Base-by-base conservation (phyloP, 176 grass and related monocot species). In the Aechmea fasciata region DNA sequence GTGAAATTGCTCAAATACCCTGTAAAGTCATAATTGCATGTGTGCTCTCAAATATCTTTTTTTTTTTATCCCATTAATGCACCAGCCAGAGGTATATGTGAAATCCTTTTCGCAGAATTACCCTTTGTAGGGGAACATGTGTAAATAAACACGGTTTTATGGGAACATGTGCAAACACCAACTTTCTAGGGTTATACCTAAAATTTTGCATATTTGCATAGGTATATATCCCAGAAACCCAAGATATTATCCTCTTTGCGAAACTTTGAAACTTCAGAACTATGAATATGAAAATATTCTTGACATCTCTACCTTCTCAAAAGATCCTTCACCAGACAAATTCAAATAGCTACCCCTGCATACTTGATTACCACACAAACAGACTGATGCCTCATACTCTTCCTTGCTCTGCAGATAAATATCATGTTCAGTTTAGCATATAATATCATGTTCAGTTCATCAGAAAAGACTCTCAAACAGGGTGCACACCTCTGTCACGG, bases 341-440 rank as follows among this genome's bases (percentile, higher is more conserved):
- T 92, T 93, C 74, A 99, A 77, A 93, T 93, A 99, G 79, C 94
- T 99, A 23, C 94, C 94, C 33, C 94, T 80, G 75, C 94, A 99
- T 79, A 99, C 82, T 81, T 99, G 94, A 86, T 87, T 99, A 55
- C 94, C 94, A 80, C 94, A 99, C 14, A 99, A 84, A 51, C 94
- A 99, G 55, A 99, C 84, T 0, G 94, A 99, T 64, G 86, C 86
- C 79, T 99, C 94, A 15, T 93, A 91, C 75, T 99, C 94, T 84
- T 99, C 94, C 81, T 99, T 99, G 54, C 94, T 99, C 94, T 99
- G 71, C 69, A 78, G 52, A 48, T 52, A 83, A 85, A 85, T 52
- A 66, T 41, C 33, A 41, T 41, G 52, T 71, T 17, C 53, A 75
- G 50, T 28, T 66, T 70, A 80, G 62, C 41, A 68, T 78, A 78